Conservation (phyloP, 352 stramenopile species). For the Phytophthora litchii region DNA sequence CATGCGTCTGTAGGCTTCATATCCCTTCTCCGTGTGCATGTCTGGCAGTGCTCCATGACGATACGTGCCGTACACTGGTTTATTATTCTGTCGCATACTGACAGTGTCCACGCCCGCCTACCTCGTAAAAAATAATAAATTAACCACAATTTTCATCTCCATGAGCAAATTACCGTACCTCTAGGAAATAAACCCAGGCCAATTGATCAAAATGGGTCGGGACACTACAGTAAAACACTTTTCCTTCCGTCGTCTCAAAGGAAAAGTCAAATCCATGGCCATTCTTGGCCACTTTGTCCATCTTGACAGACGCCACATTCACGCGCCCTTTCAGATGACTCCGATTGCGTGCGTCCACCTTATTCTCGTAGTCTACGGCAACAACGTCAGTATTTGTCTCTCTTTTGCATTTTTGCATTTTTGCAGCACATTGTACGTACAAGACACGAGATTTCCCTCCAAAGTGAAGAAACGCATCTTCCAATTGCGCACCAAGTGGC, state of each 20-base stretch:
- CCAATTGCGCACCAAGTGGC: constrained; percentile 89
- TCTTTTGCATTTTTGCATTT: no score
- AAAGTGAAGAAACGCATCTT: constrained; percentile 90
- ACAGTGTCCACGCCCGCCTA: constrained; percentile 73
- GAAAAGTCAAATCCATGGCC: constrained; percentile 85
- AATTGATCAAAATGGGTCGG: constrained; percentile 84
- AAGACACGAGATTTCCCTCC: constrained; percentile 86
- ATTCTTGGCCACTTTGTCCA: constrained; percentile 81
- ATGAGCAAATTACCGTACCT: constrained; percentile 36
- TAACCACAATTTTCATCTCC: constrained; percentile 1
- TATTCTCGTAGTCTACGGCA: constrained; percentile 83
- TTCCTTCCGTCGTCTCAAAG: constrained; percentile 85
- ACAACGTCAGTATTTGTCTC: neutral
- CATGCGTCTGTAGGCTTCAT: constrained; percentile 78
- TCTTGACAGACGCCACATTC: constrained; percentile 74
- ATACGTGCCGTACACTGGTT: constrained; percentile 82
- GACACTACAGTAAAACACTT: constrained; percentile 84
- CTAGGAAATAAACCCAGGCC: constrained; percentile 86
- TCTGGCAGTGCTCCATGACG: constrained; percentile 70
- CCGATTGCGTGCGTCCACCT: constrained; percentile 87
- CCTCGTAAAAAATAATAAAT: neutral
- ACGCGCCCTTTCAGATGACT: constrained; percentile 87
- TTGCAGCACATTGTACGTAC: no score
- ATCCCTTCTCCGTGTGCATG: constrained; percentile 79
- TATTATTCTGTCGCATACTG: constrained; percentile 87